Percentiles rank a stretch among this genome's conserved stretches.
Evolutionary conservation across 2,329 filamentous ascomycete species (phyloP).

Genomic region (Fusarium incarnatum): DNA sequence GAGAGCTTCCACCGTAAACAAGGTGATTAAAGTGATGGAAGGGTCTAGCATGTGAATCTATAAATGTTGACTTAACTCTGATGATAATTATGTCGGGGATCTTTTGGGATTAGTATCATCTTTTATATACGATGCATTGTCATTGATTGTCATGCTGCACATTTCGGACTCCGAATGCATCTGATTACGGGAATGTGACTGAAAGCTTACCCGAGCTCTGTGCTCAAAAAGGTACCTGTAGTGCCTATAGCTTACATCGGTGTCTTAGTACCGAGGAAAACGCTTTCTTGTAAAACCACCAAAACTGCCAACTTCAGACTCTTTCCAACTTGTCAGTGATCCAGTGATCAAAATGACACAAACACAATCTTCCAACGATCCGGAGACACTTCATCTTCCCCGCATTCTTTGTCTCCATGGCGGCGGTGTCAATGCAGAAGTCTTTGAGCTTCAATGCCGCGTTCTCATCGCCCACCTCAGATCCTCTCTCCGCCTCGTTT

Average conservation of each 20-base stretch:
- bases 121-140: background rate
- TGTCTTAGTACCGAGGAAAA: constrained; percentile 2
- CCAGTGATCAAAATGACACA: constrained; percentile 34
- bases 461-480: constrained; percentile 60
- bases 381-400: constrained; percentile 57
- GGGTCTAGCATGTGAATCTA: constrained; percentile 3
- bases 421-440: constrained; percentile 76
- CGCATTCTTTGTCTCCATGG: constrained; percentile 86
- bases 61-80: background rate
- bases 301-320: background rate
- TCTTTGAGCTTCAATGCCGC: constrained; percentile 77
- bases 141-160: background rate
- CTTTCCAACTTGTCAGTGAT: background rate
- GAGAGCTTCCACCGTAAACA: background rate
- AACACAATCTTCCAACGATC: constrained; percentile 12
- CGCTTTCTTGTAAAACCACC: constrained; percentile 1
- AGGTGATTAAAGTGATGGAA: constrained; percentile 4
- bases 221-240: background rate
- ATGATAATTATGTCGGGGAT: background rate
- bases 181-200: constrained; percentile 10
- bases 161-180: constrained; percentile 30
- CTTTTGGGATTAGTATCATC: too few species aligned
- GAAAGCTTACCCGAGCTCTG: constrained; percentile 26
- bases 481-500: constrained; percentile 75
- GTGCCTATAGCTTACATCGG: background rate